Evolutionary conservation across 1,284 basidiomycete species (phyloP).

Genomic region (Hemileia vastatrix): DNA sequence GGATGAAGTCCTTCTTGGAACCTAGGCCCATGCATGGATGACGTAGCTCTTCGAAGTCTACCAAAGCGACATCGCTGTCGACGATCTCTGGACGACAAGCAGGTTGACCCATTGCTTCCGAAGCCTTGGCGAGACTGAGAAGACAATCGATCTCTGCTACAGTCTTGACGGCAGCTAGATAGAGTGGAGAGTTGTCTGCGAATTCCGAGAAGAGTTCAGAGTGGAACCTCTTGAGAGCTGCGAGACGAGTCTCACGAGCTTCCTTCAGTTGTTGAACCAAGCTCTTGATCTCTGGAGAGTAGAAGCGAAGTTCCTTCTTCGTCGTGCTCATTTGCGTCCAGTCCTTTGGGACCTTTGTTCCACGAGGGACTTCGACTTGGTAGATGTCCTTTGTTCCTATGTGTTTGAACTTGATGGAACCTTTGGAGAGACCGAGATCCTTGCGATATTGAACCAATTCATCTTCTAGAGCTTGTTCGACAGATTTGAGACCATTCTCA

Average conservation of each 20-base stretch:
- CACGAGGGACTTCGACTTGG: conserved; percentile 39
- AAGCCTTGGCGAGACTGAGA: conserved; percentile 41
- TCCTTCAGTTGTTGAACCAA: conserved; percentile 43
- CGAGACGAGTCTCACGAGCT: conserved; percentile 39
- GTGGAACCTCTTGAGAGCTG: conserved; percentile 39
- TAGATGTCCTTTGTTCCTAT: conserved; percentile 44
- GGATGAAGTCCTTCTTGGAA: conserved; percentile 1
- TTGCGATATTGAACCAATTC: conserved; percentile 31
- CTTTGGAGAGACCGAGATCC: conserved; percentile 29
- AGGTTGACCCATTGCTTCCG: conserved; percentile 43
- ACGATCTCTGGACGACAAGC: conserved; percentile 5
- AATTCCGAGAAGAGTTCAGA: conserved; percentile 69
- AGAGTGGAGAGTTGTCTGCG: no score
- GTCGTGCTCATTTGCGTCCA: conserved; percentile 40
- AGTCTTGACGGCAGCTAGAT: conserved; percentile 22
- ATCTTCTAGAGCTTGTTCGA: conserved; percentile 34
- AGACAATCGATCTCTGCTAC: conserved; percentile 4
- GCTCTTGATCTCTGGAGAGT: conserved; percentile 36
- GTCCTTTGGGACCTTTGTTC: conserved; percentile 36
- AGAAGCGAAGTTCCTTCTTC: conserved; percentile 40
- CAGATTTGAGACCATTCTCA: conserved; percentile 28
- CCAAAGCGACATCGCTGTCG: conserved; percentile 47
- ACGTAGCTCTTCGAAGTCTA: background rate
- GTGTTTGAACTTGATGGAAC: conserved; percentile 40
- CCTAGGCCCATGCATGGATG: conserved; percentile 17